Evolutionary conservation across 768 basidiomycete species (phyloP), one percentile per base, ranked within the genome.

Genomic region (Austroboletus eburneus): DNA sequence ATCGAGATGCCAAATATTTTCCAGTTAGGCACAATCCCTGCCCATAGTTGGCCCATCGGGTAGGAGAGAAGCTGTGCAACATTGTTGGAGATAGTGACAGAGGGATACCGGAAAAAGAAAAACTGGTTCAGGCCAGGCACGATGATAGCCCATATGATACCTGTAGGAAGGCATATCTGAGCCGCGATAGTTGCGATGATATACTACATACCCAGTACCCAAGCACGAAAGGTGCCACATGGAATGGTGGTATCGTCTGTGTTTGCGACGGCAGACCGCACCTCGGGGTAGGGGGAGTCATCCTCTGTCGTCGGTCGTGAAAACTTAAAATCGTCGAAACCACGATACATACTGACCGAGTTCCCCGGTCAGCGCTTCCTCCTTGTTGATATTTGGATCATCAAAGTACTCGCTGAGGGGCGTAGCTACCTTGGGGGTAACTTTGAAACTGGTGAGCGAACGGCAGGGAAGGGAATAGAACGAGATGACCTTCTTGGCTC

Each of bases 201-300:
- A 1, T 2, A 24, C 5, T 9, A 30, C 59, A 43, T 42, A 56
- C 83, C 83, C 38, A 84, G 67, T 0, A 73, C 63, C 80, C 81
- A 84, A 17, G 80, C 74, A 45, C 81, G 78, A 30, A 90, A 39
- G 22, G 82, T 77, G 20, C 73, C 71, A 12, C 72, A 75, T 12
- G 83, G 83, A 72, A 87, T 85, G 32, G 67, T 65, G 2, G 73
- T 74, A 57, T 87, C 85, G 54, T 87, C 85, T 1, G 77, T 81
- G 62, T 85, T 86, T 21, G 82, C 80, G 13, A 87, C 85, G 12
- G 87, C 85, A 3, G 84, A 81, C 41, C 86, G 79, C 20, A 88
- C 87, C 65, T 91, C 89, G 20, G 86, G 85, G 61, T 91, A 91
- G 2, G 89, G 89, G 20, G 86, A 88, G 61, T 90, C 88, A 56